Evolutionary conservation across 2,329 filamentous ascomycete genomes (phyloP).

Genomic region (Botrytis squamosa): DNA sequence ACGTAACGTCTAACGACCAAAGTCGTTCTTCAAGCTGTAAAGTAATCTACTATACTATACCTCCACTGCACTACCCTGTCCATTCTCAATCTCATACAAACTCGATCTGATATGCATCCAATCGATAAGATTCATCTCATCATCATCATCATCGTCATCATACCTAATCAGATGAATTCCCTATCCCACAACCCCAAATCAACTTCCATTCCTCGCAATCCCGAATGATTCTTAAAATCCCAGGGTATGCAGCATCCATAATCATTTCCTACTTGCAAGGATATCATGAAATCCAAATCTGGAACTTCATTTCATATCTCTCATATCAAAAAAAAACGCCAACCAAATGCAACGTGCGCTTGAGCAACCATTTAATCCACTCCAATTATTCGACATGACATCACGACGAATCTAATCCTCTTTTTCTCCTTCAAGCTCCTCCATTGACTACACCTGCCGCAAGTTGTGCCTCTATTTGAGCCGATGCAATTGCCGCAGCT

Average conservation of each 20-base stretch:
- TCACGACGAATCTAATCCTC: conserved; percentile 10
- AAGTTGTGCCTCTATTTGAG: conserved; percentile 25
- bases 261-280: conserved; percentile 14
- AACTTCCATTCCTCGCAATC: conserved; percentile 13
- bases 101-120: neutral
- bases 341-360: conserved; percentile 30
- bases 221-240: conserved; percentile 4
- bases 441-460: conserved; percentile 30
- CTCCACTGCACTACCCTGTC: neutral
- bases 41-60: conserved; percentile 13
- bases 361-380: conserved; percentile 30
- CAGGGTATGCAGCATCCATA: conserved; percentile 19
- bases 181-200: neutral
- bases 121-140: conserved; percentile 13
- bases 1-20: neutral
- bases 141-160: conserved; percentile 11
- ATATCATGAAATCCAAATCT: conserved; percentile 18
- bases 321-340: conserved; percentile 16
- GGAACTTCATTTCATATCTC: conserved; percentile 7
- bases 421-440: conserved; percentile 29
- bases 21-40: neutral
- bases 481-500: conserved; percentile 28
- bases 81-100: conserved; percentile 8
- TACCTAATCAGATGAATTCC: neutral
- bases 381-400: conserved; percentile 17